These are phyloP conservation scores for Carallia brachiata DNA, from an alignment of 345 rosid species.

Conservation along the genomic window DNA sequence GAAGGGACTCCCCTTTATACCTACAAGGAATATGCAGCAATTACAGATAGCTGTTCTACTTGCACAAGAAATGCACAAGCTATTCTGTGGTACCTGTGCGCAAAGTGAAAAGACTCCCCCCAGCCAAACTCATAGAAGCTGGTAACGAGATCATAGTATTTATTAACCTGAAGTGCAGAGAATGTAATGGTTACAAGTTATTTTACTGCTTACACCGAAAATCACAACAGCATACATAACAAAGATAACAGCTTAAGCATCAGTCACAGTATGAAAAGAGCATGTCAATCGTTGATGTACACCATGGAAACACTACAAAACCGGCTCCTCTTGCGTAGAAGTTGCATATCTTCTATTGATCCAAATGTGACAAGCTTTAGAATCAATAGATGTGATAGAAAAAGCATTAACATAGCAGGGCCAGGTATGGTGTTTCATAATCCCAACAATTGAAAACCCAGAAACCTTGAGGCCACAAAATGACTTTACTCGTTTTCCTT, in stretches of 20 bases:
- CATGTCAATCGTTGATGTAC: too few species aligned
- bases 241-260: not conserved
- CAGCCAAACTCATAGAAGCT: conserved; percentile 98
- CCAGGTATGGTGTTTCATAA: too few species aligned
- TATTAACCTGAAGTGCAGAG: conserved; percentile 61
- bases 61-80: not conserved
- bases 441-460: not conserved
- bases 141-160: conserved; percentile 93
- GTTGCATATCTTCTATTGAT: not conserved
- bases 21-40: conserved; percentile 37
- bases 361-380: not conserved
- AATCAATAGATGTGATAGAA: not conserved
- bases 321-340: too few species aligned
- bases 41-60: not conserved
- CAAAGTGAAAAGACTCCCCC: conserved; percentile 99
- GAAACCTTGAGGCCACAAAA: not conserved
- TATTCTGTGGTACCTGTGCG: conserved; percentile 58
- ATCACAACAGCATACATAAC: not conserved
- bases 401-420: not conserved
- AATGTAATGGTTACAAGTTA: not conserved
- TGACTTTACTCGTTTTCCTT: not conserved
- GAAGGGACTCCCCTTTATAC: conserved; percentile 83
- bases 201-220: not conserved
- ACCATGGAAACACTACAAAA: too few species aligned
- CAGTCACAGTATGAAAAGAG: too few species aligned